Base-by-base conservation (phyloP, 768 basidiomycete species). In the Termitomyces sp. region DNA sequence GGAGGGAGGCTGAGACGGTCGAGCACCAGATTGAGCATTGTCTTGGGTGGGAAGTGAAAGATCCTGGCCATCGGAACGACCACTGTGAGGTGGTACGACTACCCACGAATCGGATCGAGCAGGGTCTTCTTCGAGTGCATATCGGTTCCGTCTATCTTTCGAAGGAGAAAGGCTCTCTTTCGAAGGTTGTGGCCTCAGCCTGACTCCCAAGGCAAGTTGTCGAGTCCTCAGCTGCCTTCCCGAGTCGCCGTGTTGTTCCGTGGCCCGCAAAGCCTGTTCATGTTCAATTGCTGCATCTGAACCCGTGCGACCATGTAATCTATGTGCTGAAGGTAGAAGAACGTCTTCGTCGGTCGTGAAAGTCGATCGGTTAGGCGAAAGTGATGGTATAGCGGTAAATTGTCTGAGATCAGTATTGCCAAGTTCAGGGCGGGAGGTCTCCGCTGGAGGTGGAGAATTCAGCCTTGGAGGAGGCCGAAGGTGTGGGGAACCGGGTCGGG, bases 261-360 rank as follows among this genome's bases (percentile, higher is more conserved):
- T 65, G 23, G 69, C 63, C 55, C 71, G 77, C 44, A 75, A 63
- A 16, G 69, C 64, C 42, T 70, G 68, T 56, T 84, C 82, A 29
- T 79, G 73, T 43, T 85, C 81, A 38, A 71, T 71, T 35, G 73
- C 77, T 21, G 79, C 77, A 68, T 85, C 83, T 2, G 84, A 83
- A 27, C 76, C 77, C 14, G 80, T 72, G 57, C 79, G 75, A 44
- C 67, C 63, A 62, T 82, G 82, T 17, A 64, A 60, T 58, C 71
- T 61, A 50, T 64, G 56, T 25, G 69, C 61, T 38, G 77, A 68
- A 14, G 72, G 69, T 1, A 69, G 60, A 6, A 76, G 59, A 54
- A 65, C 65, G n/a, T 69, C 69, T 19, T 81, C 78, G 23, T 80
- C 77, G 37, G 66, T 58, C 14, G 66, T 58, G 53, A 78, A 78